Conservation (phyloP, 2,329 filamentous ascomycete species). For the Metarhizium guizhouense region DNA sequence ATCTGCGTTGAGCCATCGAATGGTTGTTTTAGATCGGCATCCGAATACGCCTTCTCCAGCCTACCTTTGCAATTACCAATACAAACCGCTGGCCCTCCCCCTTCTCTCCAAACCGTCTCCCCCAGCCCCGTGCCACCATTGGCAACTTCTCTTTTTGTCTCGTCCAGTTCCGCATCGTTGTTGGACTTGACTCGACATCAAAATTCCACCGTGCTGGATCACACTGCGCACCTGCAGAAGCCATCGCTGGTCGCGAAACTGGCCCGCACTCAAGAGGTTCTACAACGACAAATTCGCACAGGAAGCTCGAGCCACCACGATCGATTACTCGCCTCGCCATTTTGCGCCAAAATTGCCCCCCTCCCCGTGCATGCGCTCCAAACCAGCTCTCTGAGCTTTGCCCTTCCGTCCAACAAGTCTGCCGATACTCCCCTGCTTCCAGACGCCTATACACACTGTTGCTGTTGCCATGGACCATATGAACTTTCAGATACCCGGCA, state of each 20-base stretch:
- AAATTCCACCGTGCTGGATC: not conserved
- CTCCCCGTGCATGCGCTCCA: not conserved
- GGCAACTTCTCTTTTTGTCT: not conserved
- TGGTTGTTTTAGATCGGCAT: constrained; percentile 5
- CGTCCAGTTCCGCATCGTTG: not conserved
- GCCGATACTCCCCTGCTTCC: not conserved
- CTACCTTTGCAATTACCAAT: not conserved
- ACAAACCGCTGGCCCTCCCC: not conserved
- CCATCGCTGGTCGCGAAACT: too few relatives aligned
- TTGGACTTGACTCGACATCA: not conserved
- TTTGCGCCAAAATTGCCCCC: not conserved
- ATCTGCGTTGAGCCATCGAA: not conserved
- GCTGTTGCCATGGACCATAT: constrained; percentile 33
- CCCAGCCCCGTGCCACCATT: not conserved
- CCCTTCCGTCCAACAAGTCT: not conserved
- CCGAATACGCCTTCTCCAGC: not conserved
- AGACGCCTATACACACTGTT: not conserved
- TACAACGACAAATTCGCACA: not conserved
- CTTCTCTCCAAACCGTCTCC: not conserved
- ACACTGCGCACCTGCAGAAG: not conserved
- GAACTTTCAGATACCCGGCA: constrained; percentile 49
- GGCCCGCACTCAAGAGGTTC: not conserved
- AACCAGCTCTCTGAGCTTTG: not conserved
- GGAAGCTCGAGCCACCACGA: not conserved
- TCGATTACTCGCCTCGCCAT: not conserved